Evolutionary conservation across 108 stramenopile species (phyloP), one percentile per base, ranked within the genome.

Genomic region (Cylindrotheca fusiformis): DNA sequence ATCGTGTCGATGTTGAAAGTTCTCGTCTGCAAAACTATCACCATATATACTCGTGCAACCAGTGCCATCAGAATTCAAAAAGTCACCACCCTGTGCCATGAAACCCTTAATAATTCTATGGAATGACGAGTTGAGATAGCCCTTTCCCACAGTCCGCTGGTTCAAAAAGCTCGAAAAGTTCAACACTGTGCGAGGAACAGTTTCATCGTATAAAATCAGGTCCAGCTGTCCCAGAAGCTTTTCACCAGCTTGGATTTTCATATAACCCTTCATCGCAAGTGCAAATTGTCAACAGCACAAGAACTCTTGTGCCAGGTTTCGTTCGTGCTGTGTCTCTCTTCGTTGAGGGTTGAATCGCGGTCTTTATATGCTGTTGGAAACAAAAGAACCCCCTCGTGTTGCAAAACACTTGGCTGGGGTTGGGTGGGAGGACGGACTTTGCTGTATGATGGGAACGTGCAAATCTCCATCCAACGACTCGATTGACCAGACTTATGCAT

Each of bases 11-110:
- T 89, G 79, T 0, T 61, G 23, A 68, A 93, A 93, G 47, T 85
- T 84, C 73, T 97, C 96, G 67, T 98, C 97, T 4, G 70, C 60
- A 79, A 98, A 98, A 23, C 21, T 6, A 1, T 56, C 49, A 0
- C 87, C 87, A 55, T 81, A 88, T 32, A 89, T 82, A 24, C 74
- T 73, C 31, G 83, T 55, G 17, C 85, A 79, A 23, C 93, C 94
- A 12, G 95, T 95, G 33, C 97, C 97, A 65, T 96, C 90, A 45
- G 83, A 76, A 25, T 77, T 69, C n/a, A 79, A 65, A 68, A 94
- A 97, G 79, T 98, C 97, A 2, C 97, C 97, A 10, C 94, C 95
- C 77, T 98, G 97, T 28, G 88, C 86, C 96, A 98, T 98, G 75
- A 95, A 95, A 58, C 86, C 90, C 44, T 68, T 69, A 52, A 98